phyloP scores from a whole-genome alignment of 352 stramenopile species.

The Elongisporangium undulatum region DNA sequence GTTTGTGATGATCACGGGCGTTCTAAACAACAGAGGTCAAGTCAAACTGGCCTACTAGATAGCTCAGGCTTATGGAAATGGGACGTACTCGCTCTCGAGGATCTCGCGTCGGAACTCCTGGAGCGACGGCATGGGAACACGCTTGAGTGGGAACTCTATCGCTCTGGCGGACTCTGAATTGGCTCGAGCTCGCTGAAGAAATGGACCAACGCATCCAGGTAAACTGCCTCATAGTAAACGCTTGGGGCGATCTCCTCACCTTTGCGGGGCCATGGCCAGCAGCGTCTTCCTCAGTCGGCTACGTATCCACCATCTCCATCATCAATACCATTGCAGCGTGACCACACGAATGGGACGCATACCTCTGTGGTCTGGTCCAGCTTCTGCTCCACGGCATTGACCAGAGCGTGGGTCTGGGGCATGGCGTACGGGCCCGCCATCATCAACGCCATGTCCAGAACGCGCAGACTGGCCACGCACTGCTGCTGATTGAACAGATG shows the following conservation, averaged over 20 bases:
- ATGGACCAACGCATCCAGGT: too few species aligned
- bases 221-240: too few species aligned
- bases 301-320: neutral
- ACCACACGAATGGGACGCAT: neutral
- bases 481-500: slow-evolving; percentile 21
- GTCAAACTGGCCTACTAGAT: too few species aligned
- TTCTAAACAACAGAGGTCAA: slow-evolving; percentile 14
- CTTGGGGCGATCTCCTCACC: too few species aligned
- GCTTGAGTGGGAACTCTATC: slow-evolving; percentile 31
- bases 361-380: slow-evolving; percentile 3
- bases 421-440: slow-evolving; percentile 60
- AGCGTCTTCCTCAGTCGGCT: neutral
- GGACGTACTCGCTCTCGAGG: slow-evolving; percentile 50
- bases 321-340: too few species aligned
- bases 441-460: slow-evolving; percentile 73
- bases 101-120: slow-evolving; percentile 41
- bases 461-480: slow-evolving; percentile 27
- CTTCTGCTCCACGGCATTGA: slow-evolving; percentile 28
- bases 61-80: too few species aligned
- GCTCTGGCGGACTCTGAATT: too few species aligned
- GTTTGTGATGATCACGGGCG: slow-evolving; percentile 68
- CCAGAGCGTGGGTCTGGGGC: slow-evolving; percentile 38
- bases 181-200: too few species aligned
- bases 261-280: slow-evolving; percentile 4
- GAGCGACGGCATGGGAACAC: slow-evolving; percentile 56